A percentile compares a stretch with the other conserved stretches of the same genome.
Conservation (phyloP, 257 asterid species). For the Sherardia arvensis region DNA sequence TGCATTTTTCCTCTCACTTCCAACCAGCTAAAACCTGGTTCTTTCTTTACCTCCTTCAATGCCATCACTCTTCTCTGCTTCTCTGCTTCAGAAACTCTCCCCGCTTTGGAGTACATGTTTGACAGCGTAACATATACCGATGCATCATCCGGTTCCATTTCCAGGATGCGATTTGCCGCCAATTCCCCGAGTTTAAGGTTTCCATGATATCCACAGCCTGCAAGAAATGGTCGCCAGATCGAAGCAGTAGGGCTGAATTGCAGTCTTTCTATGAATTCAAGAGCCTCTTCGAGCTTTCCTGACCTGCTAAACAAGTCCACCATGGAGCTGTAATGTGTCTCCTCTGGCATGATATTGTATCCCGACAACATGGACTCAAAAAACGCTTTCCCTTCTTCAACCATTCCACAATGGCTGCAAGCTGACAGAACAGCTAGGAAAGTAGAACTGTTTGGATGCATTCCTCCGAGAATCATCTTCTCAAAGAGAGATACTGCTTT, state of each 20-base stretch:
- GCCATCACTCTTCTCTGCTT: conserved; percentile 19
- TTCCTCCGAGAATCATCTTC: conserved; percentile 11
- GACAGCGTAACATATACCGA: conserved; percentile 20
- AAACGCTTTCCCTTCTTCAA: conserved; percentile 17
- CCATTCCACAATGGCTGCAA: conserved; percentile 22
- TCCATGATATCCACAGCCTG: conserved; percentile 11
- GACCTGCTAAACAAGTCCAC: conserved; percentile 26
- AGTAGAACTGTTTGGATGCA: conserved; percentile 13
- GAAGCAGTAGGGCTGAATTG: conserved; percentile 13
- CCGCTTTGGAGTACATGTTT: conserved; percentile 19
- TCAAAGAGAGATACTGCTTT: conserved; percentile 12
- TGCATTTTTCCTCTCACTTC: conserved; percentile 14
- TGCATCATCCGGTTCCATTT: conserved; percentile 20
- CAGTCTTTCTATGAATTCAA: conserved; percentile 13
- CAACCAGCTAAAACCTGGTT: conserved; percentile 26
- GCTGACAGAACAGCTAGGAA: conserved; percentile 18
- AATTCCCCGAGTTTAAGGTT: conserved; percentile 16
- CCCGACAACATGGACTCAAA: conserved; percentile 15
- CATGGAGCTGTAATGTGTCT: conserved; percentile 24
- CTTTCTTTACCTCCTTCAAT: conserved; percentile 10
- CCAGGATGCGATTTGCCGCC: conserved; percentile 15
- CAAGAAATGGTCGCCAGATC: conserved; percentile 22
- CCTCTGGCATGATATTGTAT: conserved; percentile 14
- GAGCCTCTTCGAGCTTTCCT: conserved; percentile 16
- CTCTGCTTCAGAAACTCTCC: conserved; percentile 15